These are phyloP conservation scores for Pseudohyphozyma bogoriensis DNA, from an alignment of 768 basidiomycete species.

Conservation along the genomic window DNA sequence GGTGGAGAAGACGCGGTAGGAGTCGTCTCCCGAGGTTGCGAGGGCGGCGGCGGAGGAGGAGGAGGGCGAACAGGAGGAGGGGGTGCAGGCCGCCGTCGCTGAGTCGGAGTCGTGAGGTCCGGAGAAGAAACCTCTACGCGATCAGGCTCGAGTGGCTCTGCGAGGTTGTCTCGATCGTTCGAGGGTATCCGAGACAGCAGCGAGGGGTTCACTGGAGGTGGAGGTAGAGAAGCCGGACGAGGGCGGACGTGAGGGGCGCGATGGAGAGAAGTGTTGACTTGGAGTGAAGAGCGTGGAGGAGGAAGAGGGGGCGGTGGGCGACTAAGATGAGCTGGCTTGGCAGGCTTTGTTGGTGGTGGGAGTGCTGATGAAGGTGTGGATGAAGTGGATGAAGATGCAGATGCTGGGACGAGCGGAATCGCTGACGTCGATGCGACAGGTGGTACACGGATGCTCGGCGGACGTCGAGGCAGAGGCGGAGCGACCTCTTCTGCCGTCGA, in stretches of 20 bases:
- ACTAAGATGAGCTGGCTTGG: neutral
- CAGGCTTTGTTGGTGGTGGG: neutral
- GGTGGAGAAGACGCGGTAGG: neutral
- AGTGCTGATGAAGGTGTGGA: neutral
- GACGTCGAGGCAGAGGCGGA: too few species aligned
- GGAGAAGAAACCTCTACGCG: neutral
- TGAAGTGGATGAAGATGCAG: neutral
- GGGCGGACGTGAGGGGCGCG: neutral
- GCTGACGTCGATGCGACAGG: neutral
- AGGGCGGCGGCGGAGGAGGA: neutral
- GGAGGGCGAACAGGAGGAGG: neutral
- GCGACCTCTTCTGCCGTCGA: too few species aligned
- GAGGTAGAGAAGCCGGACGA: neutral
- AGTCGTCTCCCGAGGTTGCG: neutral
- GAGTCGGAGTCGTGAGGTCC: neutral
- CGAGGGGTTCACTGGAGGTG: neutral
- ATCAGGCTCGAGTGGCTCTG: neutral
- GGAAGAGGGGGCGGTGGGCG: neutral
- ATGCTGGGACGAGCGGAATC: neutral
- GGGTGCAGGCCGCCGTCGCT: neutral
- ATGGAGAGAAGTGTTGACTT: neutral
- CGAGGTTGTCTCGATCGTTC: neutral
- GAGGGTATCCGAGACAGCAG: neutral
- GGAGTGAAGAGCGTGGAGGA: neutral
- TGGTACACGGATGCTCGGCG: too few species aligned